Conservation (phyloP, 805 yeast species). For the Candida takata region DNA sequence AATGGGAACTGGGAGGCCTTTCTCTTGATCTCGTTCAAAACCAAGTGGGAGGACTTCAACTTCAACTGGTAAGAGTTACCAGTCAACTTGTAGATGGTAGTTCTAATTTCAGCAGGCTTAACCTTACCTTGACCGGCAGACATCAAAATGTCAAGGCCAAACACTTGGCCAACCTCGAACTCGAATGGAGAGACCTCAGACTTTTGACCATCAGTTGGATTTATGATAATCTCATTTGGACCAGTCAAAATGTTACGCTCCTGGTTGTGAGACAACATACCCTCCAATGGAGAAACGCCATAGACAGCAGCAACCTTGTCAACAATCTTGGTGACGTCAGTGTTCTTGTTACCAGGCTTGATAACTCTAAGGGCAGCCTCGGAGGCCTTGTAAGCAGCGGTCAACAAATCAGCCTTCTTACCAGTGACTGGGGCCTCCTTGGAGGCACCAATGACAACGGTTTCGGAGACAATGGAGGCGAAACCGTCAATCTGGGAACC, state of each 20-base stretch:
- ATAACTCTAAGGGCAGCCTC: constrained; percentile 71
- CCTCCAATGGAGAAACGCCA: constrained; percentile 59
- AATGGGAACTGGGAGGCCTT: constrained; percentile 65
- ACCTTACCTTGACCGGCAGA: constrained; percentile 64
- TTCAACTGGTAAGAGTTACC: constrained; percentile 63
- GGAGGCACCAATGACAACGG: constrained; percentile 54
- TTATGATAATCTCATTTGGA: constrained; percentile 67
- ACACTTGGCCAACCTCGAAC: constrained; percentile 72
- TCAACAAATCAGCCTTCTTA: constrained; percentile 55
- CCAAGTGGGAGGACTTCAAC: constrained; percentile 62
- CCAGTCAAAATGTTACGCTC: constrained; percentile 62
- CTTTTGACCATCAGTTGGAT: constrained; percentile 65
- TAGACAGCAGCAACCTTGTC: constrained; percentile 52
- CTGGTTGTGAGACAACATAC: constrained; percentile 72
- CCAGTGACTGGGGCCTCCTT: constrained; percentile 38
- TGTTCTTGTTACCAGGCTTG: constrained; percentile 61
- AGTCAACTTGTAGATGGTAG: constrained; percentile 67
- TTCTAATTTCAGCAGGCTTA: constrained; percentile 48
- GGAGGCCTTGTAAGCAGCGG: constrained; percentile 70
- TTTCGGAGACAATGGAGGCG: constrained; percentile 64
- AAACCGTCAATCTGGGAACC: constrained; percentile 76
- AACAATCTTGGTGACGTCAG: constrained; percentile 67
- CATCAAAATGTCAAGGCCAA: constrained; percentile 65
- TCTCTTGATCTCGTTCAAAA: constrained; percentile 59
- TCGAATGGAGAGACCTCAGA: constrained; percentile 53